These are phyloP conservation scores for Cladophialophora bantiana DNA, from an alignment of 2,329 filamentous ascomycete species.

Conservation along the genomic window DNA sequence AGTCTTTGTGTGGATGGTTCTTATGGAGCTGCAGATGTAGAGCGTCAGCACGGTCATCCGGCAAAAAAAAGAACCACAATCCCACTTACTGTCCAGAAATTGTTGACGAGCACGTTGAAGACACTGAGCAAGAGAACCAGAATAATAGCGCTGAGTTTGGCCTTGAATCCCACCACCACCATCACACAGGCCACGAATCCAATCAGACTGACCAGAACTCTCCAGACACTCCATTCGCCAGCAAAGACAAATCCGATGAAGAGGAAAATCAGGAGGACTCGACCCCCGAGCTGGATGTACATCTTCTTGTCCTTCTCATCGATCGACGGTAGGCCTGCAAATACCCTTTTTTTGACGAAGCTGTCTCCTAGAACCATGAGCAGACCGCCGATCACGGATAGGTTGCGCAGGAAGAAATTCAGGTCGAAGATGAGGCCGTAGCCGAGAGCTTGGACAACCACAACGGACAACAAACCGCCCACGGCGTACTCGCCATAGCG, in stretches of 20 bases:
- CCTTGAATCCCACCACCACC: constrained; percentile 99
- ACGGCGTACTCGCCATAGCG: constrained; percentile 95
- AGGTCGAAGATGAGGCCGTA: constrained; percentile 98
- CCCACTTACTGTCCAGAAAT: constrained; percentile 94
- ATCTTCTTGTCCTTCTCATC: constrained; percentile 99
- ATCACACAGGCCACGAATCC: constrained; percentile 93
- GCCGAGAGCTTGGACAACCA: constrained; percentile 90
- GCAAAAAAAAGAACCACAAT: background rate
- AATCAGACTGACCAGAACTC: constrained; percentile 81
- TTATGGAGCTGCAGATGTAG: constrained; percentile 78
- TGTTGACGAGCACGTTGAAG: constrained; percentile 98
- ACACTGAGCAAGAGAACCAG: constrained; percentile 93
- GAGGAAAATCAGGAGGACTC: constrained; percentile 95
- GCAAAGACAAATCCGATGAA: constrained; percentile 97
- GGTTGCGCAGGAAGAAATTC: constrained; percentile 99
- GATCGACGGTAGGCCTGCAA: constrained; percentile 88
- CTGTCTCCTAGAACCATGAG: constrained; percentile 98
- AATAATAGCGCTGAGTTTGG: constrained; percentile 96
- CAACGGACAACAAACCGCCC: constrained; percentile 84
- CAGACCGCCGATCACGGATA: constrained; percentile 95
- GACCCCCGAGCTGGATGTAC: constrained; percentile 98
- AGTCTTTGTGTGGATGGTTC: constrained; percentile 99
- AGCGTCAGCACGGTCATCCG: constrained; percentile 23
- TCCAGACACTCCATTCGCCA: constrained; percentile 89
- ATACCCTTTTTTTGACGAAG: constrained; percentile 98